These are phyloP conservation scores for Fermentozyma sake DNA, from an alignment of 1,139 yeast genomes.

Conservation along the genomic window DNA sequence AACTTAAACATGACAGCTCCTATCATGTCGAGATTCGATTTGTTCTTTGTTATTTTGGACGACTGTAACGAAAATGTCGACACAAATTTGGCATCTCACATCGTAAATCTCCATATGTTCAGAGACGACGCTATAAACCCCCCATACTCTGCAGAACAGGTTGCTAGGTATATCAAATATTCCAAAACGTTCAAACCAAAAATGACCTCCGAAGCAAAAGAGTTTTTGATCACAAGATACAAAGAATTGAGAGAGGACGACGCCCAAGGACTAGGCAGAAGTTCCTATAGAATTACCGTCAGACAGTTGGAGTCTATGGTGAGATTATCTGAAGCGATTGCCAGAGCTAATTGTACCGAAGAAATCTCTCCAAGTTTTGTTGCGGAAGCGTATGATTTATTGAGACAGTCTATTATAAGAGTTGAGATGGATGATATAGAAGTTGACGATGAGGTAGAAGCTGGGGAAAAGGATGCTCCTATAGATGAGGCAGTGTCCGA, in stretches of 20 bases:
- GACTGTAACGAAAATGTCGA: conserved; percentile 92
- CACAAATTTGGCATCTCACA: conserved; percentile 85
- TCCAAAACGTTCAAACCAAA: conserved; percentile 93
- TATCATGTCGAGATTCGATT: conserved; percentile 95
- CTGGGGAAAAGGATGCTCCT: conserved; percentile 15
- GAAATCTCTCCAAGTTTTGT: conserved; percentile 84
- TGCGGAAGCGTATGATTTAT: conserved; percentile 86
- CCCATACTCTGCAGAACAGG: conserved; percentile 85
- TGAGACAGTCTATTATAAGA: conserved; percentile 87
- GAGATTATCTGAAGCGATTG: conserved; percentile 92
- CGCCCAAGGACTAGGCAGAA: conserved; percentile 84
- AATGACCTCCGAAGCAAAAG: conserved; percentile 79
- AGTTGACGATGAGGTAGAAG: conserved; percentile 59
- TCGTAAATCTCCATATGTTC: conserved; percentile 88
- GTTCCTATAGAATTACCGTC: conserved; percentile 91
- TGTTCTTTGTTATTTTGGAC: conserved; percentile 90
- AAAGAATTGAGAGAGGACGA: conserved; percentile 88
- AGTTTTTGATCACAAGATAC: conserved; percentile 71
- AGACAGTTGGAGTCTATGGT: conserved; percentile 95
- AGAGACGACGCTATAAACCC: conserved; percentile 89
- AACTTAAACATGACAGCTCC: conserved; percentile 98
- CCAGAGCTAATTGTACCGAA: conserved; percentile 93
- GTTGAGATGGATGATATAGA: conserved; percentile 95
- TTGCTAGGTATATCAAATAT: conserved; percentile 82
- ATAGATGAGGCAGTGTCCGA: conserved; percentile 7